phyloP scores from a whole-genome alignment of 495 filamentous ascomycete species.

The Chlorociboria aeruginascens region DNA sequence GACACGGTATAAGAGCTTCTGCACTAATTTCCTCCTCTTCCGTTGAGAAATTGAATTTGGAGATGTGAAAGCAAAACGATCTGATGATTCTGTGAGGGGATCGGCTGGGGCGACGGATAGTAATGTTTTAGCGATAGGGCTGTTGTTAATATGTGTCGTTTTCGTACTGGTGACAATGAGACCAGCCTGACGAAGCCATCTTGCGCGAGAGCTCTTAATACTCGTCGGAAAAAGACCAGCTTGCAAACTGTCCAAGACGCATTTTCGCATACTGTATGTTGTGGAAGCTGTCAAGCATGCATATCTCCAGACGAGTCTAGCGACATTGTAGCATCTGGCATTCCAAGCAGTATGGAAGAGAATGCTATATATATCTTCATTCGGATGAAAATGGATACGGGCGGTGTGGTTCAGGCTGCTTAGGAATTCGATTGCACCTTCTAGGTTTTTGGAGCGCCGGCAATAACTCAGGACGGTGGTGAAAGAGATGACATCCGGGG shows the following conservation, averaged over 20 bases:
- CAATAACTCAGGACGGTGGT: slow-evolving; percentile 12
- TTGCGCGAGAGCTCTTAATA: background rate
- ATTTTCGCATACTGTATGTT: slow-evolving; percentile 5
- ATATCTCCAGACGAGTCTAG: slow-evolving; percentile 16
- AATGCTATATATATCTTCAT: slow-evolving; percentile 9
- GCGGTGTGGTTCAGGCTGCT: background rate
- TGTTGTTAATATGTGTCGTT: background rate
- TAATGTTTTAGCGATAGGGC: background rate
- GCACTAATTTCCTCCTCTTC: background rate
- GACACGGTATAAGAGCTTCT: background rate
- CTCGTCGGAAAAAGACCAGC: background rate
- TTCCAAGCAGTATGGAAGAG: slow-evolving; percentile 13
- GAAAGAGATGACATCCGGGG: slow-evolving; percentile 2
- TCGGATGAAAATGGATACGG: background rate
- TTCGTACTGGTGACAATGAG: background rate
- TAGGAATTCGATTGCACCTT: slow-evolving; percentile 9
- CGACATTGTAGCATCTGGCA: slow-evolving; percentile 7
- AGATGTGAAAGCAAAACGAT: background rate
- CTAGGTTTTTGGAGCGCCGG: slow-evolving; percentile 4
- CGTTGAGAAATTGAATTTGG: background rate
- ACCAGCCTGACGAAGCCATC: background rate
- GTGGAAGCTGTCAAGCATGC: slow-evolving; percentile 11
- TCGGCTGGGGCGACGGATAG: background rate
- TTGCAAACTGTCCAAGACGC: background rate
- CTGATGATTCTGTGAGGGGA: background rate